Evolutionary conservation across 2,329 filamentous ascomycete genomes (phyloP), one percentile per base, ranked within the genome.

Genomic region (Ceratocystis albifundus): DNA sequence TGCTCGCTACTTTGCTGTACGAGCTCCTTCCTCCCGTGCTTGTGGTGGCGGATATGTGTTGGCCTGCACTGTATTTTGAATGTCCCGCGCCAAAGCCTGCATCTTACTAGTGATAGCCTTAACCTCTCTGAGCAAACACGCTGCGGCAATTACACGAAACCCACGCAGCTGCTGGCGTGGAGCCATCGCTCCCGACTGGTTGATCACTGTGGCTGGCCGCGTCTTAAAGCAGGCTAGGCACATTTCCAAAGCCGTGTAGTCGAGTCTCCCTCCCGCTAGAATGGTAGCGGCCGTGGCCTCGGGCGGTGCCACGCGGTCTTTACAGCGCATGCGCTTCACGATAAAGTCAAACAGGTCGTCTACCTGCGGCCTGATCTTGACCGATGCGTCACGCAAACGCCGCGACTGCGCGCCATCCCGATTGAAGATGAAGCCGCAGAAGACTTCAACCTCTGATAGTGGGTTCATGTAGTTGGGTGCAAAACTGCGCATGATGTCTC

Each of bases 381-480:
- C 73, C 1, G 81, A 83, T 1, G 75, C 74, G 61, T 84, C 81
- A 2, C 80, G 77, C 69, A 84, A 80, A 1, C 80, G 77, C 8
- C 74, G 74, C 0, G 78, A 81, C 71, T 82, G 81, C 0, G 74
- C 70, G 0, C 81, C 81, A 0, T 72, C 73, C 68, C 77, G 80
- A 72, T 80, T 83, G 50, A 82, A 72, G n/a, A 84, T 78, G n/a
- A 76, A 78, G 7, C 82, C 82, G 28, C 80, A 81, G 65, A 83
- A 83, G 0, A 81, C 80, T 67, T 84, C 82, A 0, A 81, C 73
- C 70, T 84, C 82, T 0, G 73, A 76, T 6, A 84, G 73, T 0
- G 74, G 73, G 20, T 72, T 72, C 5, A 75, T 74, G 0, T 80
- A 76, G 55, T 80, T 79, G 4, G 68, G 65, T 1, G 72, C 74